These are phyloP conservation scores for Apiospora kogelbergensis DNA, from an alignment of 2,329 filamentous ascomycete species.

Conservation along the genomic window DNA sequence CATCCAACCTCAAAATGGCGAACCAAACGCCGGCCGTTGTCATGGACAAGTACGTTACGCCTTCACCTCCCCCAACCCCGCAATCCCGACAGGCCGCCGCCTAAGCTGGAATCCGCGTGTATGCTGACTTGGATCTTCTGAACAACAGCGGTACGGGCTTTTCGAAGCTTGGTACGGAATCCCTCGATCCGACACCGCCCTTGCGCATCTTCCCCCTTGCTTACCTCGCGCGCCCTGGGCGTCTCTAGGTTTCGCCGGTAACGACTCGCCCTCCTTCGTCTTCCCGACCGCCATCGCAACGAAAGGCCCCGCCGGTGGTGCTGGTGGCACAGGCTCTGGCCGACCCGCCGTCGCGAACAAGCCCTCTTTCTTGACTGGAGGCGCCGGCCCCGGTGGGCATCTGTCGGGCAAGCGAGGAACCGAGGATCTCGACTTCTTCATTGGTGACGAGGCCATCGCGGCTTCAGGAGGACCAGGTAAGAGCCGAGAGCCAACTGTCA, in stretches of 20 bases:
- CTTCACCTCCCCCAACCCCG: constrained; percentile 30
- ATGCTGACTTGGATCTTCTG: constrained; percentile 31
- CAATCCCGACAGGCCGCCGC: constrained; percentile 18
- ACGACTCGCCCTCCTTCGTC: constrained; percentile 98
- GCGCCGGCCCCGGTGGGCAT: constrained; percentile 79
- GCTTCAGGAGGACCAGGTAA: constrained; percentile 80
- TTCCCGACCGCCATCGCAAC: constrained; percentile 98
- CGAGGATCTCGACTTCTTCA: constrained; percentile 98
- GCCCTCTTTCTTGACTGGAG: constrained; percentile 90
- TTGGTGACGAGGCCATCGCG: constrained; percentile 90
- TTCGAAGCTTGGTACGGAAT: constrained; percentile 86
- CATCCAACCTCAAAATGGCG: constrained; percentile 66
- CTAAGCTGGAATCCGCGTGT: constrained; percentile 18
- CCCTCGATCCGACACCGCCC: background rate
- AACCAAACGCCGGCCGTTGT: constrained; percentile 99
- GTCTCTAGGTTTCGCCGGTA: constrained; percentile 86
- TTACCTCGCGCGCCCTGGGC: constrained; percentile 11
- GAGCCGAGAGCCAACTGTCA: constrained; percentile 31
- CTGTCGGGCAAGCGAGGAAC: constrained; percentile 91
- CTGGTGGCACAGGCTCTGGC: constrained; percentile 77
- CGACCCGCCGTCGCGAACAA: constrained; percentile 91
- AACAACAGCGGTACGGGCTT: constrained; percentile 90
- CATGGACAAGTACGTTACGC: constrained; percentile 96
- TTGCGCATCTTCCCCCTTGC: constrained; percentile 5
- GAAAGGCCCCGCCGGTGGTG: constrained; percentile 70